phyloP scores from a whole-genome alignment of 257 asterid species.

The Fraxinus americana region DNA sequence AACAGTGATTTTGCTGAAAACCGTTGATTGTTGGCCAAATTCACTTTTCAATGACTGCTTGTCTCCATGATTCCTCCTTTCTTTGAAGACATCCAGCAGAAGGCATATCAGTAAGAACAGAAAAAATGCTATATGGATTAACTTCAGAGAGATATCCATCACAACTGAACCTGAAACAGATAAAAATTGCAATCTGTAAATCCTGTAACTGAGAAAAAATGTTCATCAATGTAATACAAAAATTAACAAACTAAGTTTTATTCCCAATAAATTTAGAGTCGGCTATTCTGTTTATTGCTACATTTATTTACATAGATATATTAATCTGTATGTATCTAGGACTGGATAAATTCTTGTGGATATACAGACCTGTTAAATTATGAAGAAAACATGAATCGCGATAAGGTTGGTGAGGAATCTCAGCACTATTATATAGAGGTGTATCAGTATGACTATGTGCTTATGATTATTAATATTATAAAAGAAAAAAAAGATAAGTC shows the following conservation, averaged over 20 bases:
- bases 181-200: neutral
- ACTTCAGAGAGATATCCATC: slow-evolving; percentile 51
- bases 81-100: slow-evolving; percentile 40
- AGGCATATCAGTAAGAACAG: slow-evolving; percentile 48
- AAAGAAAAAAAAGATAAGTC: neutral
- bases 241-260: slow-evolving; percentile 1
- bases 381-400: slow-evolving; percentile 54
- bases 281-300: neutral
- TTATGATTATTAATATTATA: slow-evolving; percentile 8
- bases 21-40: slow-evolving; percentile 10
- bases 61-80: slow-evolving; percentile 27
- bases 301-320: neutral
- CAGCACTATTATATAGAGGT: neutral
- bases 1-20: slow-evolving; percentile 43
- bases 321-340: slow-evolving; percentile 17
- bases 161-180: slow-evolving; percentile 13
- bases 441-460: slow-evolving; percentile 14
- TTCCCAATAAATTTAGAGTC: neutral
- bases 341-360: slow-evolving; percentile 21
- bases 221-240: neutral
- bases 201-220: slow-evolving; percentile 8
- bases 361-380: slow-evolving; percentile 11
- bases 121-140: slow-evolving; percentile 49
- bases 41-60: slow-evolving; percentile 18
- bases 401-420: slow-evolving; percentile 50